These are phyloP conservation scores for Perilla frutescens DNA, from an alignment of 257 asterid genomes.

Conservation along the genomic window DNA sequence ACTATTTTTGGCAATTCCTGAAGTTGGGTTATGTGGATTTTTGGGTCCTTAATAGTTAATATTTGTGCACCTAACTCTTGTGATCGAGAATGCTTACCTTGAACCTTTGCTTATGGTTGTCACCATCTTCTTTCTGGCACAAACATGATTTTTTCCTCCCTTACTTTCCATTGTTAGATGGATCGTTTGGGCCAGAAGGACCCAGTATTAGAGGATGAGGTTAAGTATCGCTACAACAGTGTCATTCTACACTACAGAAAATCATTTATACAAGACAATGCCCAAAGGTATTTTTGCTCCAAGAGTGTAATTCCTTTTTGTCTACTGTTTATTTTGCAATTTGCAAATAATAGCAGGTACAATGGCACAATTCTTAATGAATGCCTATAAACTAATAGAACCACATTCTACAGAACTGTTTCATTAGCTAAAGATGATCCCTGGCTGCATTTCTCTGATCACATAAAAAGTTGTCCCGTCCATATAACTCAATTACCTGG, in stretches of 20 bases:
- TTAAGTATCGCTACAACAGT: conserved; percentile 83
- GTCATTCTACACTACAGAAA: conserved; percentile 93
- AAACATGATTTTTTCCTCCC: conserved; percentile 23
- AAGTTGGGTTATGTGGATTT: conserved; percentile 10
- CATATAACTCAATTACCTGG: conserved; percentile 13
- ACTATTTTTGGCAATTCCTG: conserved; percentile 3
- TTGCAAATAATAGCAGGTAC: conserved; percentile 23
- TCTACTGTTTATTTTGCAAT: conserved; percentile 1
- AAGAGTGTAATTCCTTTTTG: conserved; percentile 22
- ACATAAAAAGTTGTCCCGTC: conserved; percentile 2
- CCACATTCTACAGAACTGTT: conserved; percentile 10
- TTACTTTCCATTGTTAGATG: conserved; percentile 53
- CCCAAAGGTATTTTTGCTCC: conserved; percentile 76
- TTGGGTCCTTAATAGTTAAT: conserved; percentile 15
- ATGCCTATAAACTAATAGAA: background rate
- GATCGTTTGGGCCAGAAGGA: conserved; percentile 92
- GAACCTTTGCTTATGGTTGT: conserved; percentile 26
- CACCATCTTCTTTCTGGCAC: conserved; percentile 22
- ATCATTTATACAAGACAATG: conserved; percentile 96
- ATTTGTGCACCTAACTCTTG: conserved; percentile 8
- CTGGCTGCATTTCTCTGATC: conserved; percentile 22
- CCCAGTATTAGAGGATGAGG: conserved; percentile 85
- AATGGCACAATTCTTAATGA: background rate
- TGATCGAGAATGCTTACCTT: conserved; percentile 13
- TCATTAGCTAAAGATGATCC: conserved; percentile 21